Base-by-base conservation (phyloP, 2,329 filamentous ascomycete species). In the Aspergillus sergii region DNA sequence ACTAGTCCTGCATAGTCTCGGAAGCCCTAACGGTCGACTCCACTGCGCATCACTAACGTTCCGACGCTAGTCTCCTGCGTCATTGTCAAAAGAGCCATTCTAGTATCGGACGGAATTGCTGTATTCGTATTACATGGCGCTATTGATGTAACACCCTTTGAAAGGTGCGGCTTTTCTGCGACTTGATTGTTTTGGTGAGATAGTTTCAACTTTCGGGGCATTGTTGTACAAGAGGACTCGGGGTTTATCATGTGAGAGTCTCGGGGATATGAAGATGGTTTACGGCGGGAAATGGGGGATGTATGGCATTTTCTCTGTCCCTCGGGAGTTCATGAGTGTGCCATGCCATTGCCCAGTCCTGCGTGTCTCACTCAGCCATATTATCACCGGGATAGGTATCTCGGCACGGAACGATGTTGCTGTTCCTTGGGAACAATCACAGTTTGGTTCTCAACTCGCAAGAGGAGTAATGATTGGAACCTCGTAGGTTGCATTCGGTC, bases 1-100 rank as follows among this genome's bases (percentile, higher is more conserved):
- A 1, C 45, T 53, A 19, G 28, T 34, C 5, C 50, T 53, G 50
- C 50, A 53, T 54, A 19, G 32, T n/a, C 48, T 21, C 51, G 32
- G 51, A 39, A 55, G 51, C 51, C 32, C 51, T 54, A 54, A 54
- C 19, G n/a, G 12, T 36, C 19, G n/a, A 36, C 51, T 54, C 32
- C 51, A 36, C 51, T 36, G 51, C n/a, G 26, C 12, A n/a, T 14
- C 30, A 12, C 8, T 34, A 21, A 23, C 7, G 51, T 14, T 19
- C 32, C 51, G n/a, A 36, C n/a, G 21, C 51, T 36, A 55, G 32
- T 12, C n/a, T 36, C 12, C 34, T 39, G 48, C 9, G 7, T 51
- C 9, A 51, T 32, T 30, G 16, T 28, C 7, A 12, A 30, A 51
- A 3, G 28, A 30, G n/a, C 7, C 48, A 32, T 32, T 34, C 48